These are phyloP conservation scores for Fusarium sambucinum DNA, from an alignment of 2,329 filamentous ascomycete genomes.

Conservation along the genomic window DNA sequence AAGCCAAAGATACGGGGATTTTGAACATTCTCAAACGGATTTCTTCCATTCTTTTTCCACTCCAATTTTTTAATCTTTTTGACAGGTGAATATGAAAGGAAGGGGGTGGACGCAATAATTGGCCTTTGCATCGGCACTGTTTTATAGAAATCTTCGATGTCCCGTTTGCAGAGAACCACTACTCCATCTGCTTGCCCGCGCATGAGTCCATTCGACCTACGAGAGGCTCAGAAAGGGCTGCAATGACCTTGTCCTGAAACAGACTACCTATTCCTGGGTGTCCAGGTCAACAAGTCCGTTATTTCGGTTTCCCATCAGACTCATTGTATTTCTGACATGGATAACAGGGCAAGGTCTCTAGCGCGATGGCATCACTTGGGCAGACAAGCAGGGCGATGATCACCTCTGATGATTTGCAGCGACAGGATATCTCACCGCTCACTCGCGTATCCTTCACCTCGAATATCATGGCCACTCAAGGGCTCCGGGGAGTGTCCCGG, in stretches of 20 bases:
- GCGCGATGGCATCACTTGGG: not conserved
- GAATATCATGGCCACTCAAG: not conserved
- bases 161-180: not conserved
- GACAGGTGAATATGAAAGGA: not conserved
- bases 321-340: not conserved
- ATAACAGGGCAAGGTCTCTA: not conserved
- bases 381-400: not conserved
- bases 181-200: not conserved
- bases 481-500: not conserved
- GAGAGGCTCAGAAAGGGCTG: not conserved
- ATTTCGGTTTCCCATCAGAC: not conserved
- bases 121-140: not conserved
- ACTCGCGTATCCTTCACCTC: not conserved
- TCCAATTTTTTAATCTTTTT: no score
- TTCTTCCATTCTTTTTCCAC: no score
- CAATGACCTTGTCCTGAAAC: not conserved
- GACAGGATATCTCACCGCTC: not conserved
- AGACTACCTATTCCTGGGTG: not conserved
- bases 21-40: no score
- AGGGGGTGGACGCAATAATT: not conserved
- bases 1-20: no score
- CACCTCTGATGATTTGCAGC: not conserved
- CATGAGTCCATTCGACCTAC: not conserved
- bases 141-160: not conserved
- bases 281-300: not conserved